These are phyloP conservation scores for Tuber borchii DNA, from an alignment of 495 filamentous ascomycete species.

Conservation along the genomic window DNA sequence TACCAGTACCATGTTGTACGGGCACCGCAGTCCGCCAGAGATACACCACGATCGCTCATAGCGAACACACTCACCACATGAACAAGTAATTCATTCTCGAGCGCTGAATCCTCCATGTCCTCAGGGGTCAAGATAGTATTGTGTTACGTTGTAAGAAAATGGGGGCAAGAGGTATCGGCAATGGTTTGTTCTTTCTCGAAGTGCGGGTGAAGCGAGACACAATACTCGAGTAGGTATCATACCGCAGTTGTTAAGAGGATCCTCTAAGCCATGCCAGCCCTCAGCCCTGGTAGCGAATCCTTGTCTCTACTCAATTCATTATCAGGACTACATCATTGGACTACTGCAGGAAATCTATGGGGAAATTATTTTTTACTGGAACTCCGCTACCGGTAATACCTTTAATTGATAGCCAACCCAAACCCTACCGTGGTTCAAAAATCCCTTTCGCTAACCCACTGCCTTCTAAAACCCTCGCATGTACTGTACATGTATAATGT, in stretches of 20 bases:
- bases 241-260: not conserved
- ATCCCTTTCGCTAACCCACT: not conserved
- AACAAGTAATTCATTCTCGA: not conserved
- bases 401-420: not conserved
- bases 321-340: not conserved
- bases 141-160: not conserved
- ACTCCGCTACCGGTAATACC: not conserved
- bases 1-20: not conserved
- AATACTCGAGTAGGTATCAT: not conserved
- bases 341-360: not conserved
- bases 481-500: not conserved
- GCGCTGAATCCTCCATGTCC: not conserved
- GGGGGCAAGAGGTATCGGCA: not conserved
- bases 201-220: not conserved
- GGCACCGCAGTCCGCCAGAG: not conserved
- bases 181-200: not conserved
- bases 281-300: not conserved
- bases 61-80: not conserved
- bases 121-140: not conserved
- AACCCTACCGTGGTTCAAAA: not conserved
- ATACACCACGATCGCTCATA: not conserved
- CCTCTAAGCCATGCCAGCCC: not conserved
- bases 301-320: not conserved
- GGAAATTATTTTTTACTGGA: too few relatives aligned
- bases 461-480: not conserved